Conservation (phyloP, 2,329 filamentous ascomycete genomes). For the Cladobotryum protrusum region DNA sequence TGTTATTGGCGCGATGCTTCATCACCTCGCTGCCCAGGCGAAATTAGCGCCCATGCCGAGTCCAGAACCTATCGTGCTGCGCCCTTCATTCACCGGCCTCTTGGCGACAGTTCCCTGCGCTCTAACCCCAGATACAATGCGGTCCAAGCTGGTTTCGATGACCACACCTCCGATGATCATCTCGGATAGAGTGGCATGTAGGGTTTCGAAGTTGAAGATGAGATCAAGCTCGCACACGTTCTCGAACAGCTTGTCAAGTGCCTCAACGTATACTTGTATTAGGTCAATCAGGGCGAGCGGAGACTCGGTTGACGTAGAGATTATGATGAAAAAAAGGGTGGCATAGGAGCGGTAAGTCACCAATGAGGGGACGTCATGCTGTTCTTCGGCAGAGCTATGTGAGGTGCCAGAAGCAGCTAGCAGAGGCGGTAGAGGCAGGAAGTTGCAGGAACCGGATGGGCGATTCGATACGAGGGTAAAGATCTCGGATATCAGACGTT, state of each 20-base stretch:
- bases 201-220: conserved; percentile 97
- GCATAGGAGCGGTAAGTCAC: conserved; percentile 98
- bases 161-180: conserved; percentile 96
- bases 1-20: conserved; percentile 3
- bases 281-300: conserved; percentile 92
- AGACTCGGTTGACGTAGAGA: conserved; percentile 92
- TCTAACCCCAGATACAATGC: conserved; percentile 78
- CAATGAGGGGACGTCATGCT: conserved; percentile 86
- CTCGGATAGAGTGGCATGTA: conserved; percentile 84
- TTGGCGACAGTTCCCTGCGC: conserved; percentile 73
- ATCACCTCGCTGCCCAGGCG: conserved; percentile 44
- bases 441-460: conserved; percentile 90
- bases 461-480: conserved; percentile 93
- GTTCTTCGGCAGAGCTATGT: conserved; percentile 57
- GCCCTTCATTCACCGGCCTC: conserved; percentile 67
- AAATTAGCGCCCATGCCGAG: conserved; percentile 53
- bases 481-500: conserved; percentile 94
- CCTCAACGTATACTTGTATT: conserved; percentile 97
- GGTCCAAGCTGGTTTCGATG: conserved; percentile 83
- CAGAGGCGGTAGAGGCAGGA: conserved; percentile 71
- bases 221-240: conserved; percentile 98
- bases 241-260: conserved; percentile 90
- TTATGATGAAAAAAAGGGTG: conserved; percentile 97
- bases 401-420: conserved; percentile 58
- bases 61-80: conserved; percentile 41